Base-by-base conservation (phyloP, 2,329 filamentous ascomycete species). In the Colletotrichum simmondsii region DNA sequence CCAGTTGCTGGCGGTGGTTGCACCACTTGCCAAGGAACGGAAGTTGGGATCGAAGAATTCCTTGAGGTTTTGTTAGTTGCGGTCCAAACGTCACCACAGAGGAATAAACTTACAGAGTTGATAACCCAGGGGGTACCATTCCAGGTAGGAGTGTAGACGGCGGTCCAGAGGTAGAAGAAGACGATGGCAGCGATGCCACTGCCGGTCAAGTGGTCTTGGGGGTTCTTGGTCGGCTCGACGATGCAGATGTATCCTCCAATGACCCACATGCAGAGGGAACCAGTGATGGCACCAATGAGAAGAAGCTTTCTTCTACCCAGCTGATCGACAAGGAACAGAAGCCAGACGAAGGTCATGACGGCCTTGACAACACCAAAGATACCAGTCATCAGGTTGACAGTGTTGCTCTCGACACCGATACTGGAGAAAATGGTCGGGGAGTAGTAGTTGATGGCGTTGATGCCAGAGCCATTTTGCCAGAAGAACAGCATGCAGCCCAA, bases 291-390 rank as follows among this genome's bases (percentile, higher is more conserved):
- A 73, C 91, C 91, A 66, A 88, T 82, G 75, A 93, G 85, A n/a
- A 93, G 84, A 1, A 92, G 83, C 46, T 87, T 87, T 8, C 79
- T 75, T 58, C 79, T 67, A n/a, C 79, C 79, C n/a, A 80, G 67
- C 28, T 86, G 87, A 76, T 93, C 91, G 74, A 93, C 90, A 32
- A 92, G 84, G 79, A 88, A 89, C 46, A 93, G 82, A 5, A 93
- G 85, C 89, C 91, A 93, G 75, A 92, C 76, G 30, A 93, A 81
- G 0, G 91, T 92, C 70, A 91, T 83, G 5, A 87, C 83, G 0
- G 91, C 92, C 83, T 92, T 92, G 75, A 93, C 88, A 2, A 92
- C 90, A 26, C 91, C 91, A 74, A 92, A 93, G 64, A 93, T 88
- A 26, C 91, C 91, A 0, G 91, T 93, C 10, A 91, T 92, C 46